Conservation (phyloP, 371 early-diverging fungal species). For the Sporodiniella umbellata region DNA sequence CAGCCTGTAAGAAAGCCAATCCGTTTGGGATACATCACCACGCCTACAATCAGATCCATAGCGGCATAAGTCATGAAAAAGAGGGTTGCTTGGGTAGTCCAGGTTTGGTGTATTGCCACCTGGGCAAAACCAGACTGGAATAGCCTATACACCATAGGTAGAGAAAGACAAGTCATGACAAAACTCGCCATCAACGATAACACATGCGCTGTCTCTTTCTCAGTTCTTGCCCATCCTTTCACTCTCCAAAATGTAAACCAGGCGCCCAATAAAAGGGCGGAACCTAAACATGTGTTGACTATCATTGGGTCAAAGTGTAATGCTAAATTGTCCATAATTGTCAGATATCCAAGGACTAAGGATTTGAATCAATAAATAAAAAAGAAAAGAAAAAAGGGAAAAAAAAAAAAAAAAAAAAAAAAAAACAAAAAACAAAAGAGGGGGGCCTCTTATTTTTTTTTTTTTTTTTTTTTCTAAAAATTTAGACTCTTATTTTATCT, state of each 20-base stretch:
- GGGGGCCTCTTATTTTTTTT: background rate
- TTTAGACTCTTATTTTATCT: no score
- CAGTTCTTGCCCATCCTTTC: slow-evolving; percentile 12
- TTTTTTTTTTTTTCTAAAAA: no score
- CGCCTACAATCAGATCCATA: slow-evolving; percentile 45
- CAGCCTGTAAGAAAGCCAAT: slow-evolving; percentile 53
- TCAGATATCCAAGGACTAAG: no score
- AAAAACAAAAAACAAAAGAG: background rate
- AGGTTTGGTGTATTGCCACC: slow-evolving; percentile 17
- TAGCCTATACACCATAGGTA: slow-evolving; percentile 26
- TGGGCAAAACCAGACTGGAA: slow-evolving; percentile 9
- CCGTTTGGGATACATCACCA: slow-evolving; percentile 39
- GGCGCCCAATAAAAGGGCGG: slow-evolving; percentile 1
- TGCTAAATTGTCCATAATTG: no score
- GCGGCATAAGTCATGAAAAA: slow-evolving; percentile 45
- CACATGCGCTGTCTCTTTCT: slow-evolving; percentile 34
- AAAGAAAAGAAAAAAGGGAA: background rate
- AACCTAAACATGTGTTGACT: background rate
- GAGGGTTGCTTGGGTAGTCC: slow-evolving; percentile 26
- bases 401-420: background rate
- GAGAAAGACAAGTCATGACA: slow-evolving; percentile 21
- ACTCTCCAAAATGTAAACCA: slow-evolving; percentile 21
- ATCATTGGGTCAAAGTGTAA: slow-evolving; percentile 14
- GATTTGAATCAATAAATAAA: no score
- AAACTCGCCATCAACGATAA: slow-evolving; percentile 33